Evolutionary conservation across 1,284 basidiomycete genomes (phyloP).

Genomic region (Rhodotorula sp.): DNA sequence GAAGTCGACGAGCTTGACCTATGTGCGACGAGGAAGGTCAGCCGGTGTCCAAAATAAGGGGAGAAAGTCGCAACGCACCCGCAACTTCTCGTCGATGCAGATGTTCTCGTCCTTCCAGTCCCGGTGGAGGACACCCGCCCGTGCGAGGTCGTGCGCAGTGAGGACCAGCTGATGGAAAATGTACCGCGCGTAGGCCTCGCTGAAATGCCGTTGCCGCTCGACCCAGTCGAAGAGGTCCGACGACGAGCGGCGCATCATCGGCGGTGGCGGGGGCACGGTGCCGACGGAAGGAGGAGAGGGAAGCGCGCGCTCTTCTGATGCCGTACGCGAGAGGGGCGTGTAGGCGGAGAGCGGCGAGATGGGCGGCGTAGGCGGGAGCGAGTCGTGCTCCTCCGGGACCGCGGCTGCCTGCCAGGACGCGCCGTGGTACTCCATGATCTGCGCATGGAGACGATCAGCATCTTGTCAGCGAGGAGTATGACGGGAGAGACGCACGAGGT

Average conservation of each 20-base stretch:
- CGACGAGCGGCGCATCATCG: slow-evolving; percentile 65
- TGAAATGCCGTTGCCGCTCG: slow-evolving; percentile 76
- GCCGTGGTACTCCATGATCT: slow-evolving; percentile 85
- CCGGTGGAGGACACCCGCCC: slow-evolving; percentile 49
- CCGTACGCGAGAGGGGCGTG: not conserved
- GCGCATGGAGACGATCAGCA: not conserved
- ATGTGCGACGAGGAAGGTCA: slow-evolving; percentile 33
- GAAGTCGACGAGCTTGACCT: slow-evolving; percentile 90
- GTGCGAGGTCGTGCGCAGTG: slow-evolving; percentile 48
- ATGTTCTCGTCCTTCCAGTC: slow-evolving; percentile 57
- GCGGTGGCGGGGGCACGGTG: not conserved
- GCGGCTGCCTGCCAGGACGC: slow-evolving; percentile 66
- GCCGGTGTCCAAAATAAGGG: not conserved
- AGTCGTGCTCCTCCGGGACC: not conserved
- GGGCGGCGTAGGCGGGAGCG: slow-evolving; percentile 17
- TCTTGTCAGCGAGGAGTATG: not conserved
- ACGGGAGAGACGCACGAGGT: slow-evolving; percentile 21
- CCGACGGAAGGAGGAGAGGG: not conserved
- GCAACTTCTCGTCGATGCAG: slow-evolving; percentile 51
- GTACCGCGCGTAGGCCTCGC: slow-evolving; percentile 66
- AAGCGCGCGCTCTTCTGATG: not conserved
- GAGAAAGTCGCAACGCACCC: not conserved
- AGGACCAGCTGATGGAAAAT: slow-evolving; percentile 51
- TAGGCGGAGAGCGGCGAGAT: slow-evolving; percentile 14
- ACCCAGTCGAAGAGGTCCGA: slow-evolving; percentile 92